Evolutionary conservation across 169 alveolate species (phyloP).

Genomic region (Toxoplasma gondii): DNA sequence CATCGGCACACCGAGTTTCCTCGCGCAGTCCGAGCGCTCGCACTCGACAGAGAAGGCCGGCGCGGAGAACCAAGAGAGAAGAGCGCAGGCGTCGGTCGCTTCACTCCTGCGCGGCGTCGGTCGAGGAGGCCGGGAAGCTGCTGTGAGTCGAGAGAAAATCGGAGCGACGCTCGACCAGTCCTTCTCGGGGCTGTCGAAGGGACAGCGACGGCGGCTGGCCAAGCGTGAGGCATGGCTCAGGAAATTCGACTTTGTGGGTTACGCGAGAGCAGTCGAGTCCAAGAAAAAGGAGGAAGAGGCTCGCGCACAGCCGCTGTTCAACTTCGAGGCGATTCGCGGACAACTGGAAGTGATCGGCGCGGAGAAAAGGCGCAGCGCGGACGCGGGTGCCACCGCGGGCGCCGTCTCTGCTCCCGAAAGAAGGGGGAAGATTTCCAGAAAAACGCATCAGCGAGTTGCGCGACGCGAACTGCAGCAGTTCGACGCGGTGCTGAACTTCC

Average conservation of each 20-base stretch:
- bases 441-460: not conserved
- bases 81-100: too few species aligned
- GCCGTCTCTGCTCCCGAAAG: not conserved
- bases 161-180: not conserved
- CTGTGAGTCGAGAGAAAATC: not conserved
- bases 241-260: conserved; percentile 11
- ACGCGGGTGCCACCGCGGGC: not conserved
- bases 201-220: conserved; percentile 30
- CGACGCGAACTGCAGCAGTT: not conserved
- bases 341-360: not conserved
- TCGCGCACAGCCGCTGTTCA: not conserved
- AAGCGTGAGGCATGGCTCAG: conserved; percentile 38
- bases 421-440: not conserved
- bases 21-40: not conserved
- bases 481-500: not conserved
- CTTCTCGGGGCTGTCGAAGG: not conserved
- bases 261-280: not conserved
- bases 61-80: not conserved
- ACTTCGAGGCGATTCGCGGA: not conserved
- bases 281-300: not conserved
- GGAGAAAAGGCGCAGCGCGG: not conserved
- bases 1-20: not conserved
- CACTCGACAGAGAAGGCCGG: not conserved
- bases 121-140: too few species aligned
- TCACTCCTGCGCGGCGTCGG: not conserved